Conservation (phyloP, 129 eudicot species). For the Kitagawia praeruptora region DNA sequence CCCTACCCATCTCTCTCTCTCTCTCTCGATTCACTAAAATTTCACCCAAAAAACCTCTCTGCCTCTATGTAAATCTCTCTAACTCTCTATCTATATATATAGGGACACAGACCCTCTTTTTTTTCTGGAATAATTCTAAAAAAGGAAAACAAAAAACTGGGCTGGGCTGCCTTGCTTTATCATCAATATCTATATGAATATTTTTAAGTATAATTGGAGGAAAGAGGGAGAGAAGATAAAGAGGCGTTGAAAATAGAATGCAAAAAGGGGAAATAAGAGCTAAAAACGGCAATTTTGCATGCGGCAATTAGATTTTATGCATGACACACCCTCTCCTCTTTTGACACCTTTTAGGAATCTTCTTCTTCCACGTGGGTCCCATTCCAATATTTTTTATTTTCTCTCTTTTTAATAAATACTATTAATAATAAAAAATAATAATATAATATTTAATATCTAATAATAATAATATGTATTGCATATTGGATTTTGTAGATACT, state of each 20-base stretch:
- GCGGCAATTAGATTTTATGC: conserved; percentile 10
- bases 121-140: not conserved
- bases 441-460: no score
- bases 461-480: no score
- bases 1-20: not conserved
- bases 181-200: not conserved
- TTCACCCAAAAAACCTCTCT: not conserved
- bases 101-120: not conserved
- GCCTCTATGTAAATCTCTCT: not conserved
- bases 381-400: not conserved
- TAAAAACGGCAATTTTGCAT: conserved; percentile 7
- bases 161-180: not conserved
- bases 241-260: not conserved
- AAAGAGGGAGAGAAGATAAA: not conserved
- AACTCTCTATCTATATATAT: not conserved
- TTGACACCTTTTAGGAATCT: conserved; percentile 8
- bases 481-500: no score
- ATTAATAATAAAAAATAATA: no score
- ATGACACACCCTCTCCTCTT: not conserved
- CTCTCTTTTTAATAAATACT: no score
- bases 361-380: not conserved
- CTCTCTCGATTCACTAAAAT: not conserved
- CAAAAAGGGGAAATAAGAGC: not conserved
- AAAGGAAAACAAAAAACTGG: not conserved
- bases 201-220: not conserved